Conservation (phyloP, 2,329 filamentous ascomycete genomes). For the Fusarium sp. region DNA sequence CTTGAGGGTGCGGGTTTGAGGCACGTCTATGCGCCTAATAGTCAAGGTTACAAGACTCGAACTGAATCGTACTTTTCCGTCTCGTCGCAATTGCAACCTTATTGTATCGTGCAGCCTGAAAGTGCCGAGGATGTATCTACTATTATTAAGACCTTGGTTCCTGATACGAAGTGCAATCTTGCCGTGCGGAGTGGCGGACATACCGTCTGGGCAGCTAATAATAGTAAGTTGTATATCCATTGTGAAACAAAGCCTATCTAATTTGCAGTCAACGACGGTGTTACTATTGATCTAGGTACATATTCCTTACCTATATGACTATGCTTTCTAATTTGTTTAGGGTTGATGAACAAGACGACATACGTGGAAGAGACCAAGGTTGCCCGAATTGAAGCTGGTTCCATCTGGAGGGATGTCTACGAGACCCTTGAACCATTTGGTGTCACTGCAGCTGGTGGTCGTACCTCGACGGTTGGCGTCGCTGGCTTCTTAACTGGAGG, state of each 20-base stretch:
- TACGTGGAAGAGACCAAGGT: slow-evolving; percentile 15
- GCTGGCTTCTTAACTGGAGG: slow-evolving; percentile 46
- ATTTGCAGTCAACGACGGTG: slow-evolving; percentile 16
- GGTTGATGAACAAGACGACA: slow-evolving; percentile 22
- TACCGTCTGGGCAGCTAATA: slow-evolving; percentile 21
- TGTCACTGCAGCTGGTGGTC: slow-evolving; percentile 15
- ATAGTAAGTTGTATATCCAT: neutral
- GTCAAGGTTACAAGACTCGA: slow-evolving; percentile 26
- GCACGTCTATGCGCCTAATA: slow-evolving; percentile 23
- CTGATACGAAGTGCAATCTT: slow-evolving; percentile 4
- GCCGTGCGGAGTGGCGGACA: slow-evolving; percentile 17
- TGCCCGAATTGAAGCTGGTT: slow-evolving; percentile 10
- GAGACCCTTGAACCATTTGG: slow-evolving; percentile 6
- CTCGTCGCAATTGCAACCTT: slow-evolving; percentile 34
- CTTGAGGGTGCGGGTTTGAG: slow-evolving; percentile 24
- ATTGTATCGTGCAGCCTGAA: slow-evolving; percentile 44
- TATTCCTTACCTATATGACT: neutral
- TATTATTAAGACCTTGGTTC: slow-evolving; percentile 8
- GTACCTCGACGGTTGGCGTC: slow-evolving; percentile 38
- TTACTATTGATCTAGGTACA: slow-evolving; percentile 19
- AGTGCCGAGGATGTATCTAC: slow-evolving; percentile 39
- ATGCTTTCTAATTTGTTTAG: neutral
- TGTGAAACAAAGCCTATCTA: neutral
- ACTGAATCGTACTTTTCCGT: slow-evolving; percentile 43
- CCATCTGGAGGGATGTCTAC: slow-evolving; percentile 18